phyloP scores from a whole-genome alignment of 2,329 filamentous ascomycete species.

The Huntiella abstrusa region DNA sequence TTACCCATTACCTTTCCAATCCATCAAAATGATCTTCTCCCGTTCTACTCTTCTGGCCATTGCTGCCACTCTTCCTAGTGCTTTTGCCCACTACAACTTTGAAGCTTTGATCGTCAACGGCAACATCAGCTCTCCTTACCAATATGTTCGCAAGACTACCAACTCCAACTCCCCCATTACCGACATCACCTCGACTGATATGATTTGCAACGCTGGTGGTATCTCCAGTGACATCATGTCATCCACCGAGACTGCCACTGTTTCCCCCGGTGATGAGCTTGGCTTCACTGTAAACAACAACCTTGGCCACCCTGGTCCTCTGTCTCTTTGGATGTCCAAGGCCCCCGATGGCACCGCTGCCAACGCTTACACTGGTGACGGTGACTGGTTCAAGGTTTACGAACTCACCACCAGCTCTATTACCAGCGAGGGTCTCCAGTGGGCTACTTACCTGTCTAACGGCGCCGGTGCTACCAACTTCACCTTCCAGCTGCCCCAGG shows the following conservation, averaged over 20 bases:
- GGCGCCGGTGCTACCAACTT: slow-evolving; percentile 27
- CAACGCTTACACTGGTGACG: slow-evolving; percentile 18
- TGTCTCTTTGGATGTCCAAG: slow-evolving; percentile 21
- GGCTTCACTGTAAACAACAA: slow-evolving; percentile 21
- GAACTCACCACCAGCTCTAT: slow-evolving; percentile 13
- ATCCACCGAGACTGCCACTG: slow-evolving; percentile 17
- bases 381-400: slow-evolving; percentile 22
- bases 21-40: slow-evolving; percentile 15
- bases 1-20: neutral
- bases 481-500: slow-evolving; percentile 25
- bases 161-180: slow-evolving; percentile 25
- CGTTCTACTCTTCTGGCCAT: slow-evolving; percentile 15
- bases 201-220: slow-evolving; percentile 16
- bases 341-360: slow-evolving; percentile 19
- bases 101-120: slow-evolving; percentile 27
- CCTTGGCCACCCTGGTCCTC: slow-evolving; percentile 22
- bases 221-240: slow-evolving; percentile 5
- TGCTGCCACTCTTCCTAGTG: slow-evolving; percentile 15
- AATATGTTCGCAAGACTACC: slow-evolving; percentile 31
- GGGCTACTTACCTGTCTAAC: slow-evolving; percentile 22
- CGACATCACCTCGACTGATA: slow-evolving; percentile 20
- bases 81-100: slow-evolving; percentile 25
- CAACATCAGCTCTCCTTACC: slow-evolving; percentile 24
- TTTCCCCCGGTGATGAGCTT: slow-evolving; percentile 22
- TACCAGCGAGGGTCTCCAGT: slow-evolving; percentile 10